Conservation (phyloP, 1,284 basidiomycete species). For the Sphaerobolus stellatus region DNA sequence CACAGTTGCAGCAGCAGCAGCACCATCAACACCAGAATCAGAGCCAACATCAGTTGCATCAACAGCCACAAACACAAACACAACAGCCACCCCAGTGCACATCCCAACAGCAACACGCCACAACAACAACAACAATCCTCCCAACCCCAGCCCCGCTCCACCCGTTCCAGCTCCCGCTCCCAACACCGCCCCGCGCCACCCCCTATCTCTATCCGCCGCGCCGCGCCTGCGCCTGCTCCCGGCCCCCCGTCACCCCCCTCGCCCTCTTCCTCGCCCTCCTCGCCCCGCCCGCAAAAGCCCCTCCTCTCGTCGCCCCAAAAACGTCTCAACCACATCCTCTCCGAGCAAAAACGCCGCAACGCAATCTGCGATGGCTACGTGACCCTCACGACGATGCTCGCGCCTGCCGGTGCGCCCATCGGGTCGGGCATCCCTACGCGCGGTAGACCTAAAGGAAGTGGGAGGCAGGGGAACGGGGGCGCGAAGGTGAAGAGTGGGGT, state of each 20-base stretch:
- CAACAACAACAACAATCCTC: constrained; percentile 15
- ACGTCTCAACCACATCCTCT: constrained; percentile 91
- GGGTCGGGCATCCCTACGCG: constrained; percentile 72
- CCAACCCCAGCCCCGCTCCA: constrained; percentile 25
- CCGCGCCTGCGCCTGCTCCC: too few relatives aligned
- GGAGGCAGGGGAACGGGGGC: constrained; percentile 46
- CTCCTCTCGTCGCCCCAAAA: constrained; percentile 86
- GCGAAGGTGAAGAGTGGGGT: constrained; percentile 81
- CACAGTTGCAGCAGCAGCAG: too few relatives aligned
- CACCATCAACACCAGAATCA: too few relatives aligned
- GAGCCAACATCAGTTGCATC: constrained; percentile 21
- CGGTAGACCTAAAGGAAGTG: constrained; percentile 77
- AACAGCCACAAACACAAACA: constrained; percentile 12
- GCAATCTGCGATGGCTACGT: constrained; percentile 89
- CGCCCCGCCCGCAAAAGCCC: too few relatives aligned
- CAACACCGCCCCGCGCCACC: too few relatives aligned
- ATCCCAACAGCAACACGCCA: too few relatives aligned
- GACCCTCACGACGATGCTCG: constrained; percentile 73
- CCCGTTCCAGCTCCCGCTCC: too few relatives aligned
- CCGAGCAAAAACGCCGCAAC: constrained; percentile 86
- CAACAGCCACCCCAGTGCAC: constrained; percentile 27
- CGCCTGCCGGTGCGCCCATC: constrained; percentile 62
- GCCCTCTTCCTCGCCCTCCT: too few relatives aligned
- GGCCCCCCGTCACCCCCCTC: too few relatives aligned
- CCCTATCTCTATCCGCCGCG: too few relatives aligned